phyloP scores from a whole-genome alignment of 1,284 basidiomycete species.

The Moesziomyces aphidis region DNA sequence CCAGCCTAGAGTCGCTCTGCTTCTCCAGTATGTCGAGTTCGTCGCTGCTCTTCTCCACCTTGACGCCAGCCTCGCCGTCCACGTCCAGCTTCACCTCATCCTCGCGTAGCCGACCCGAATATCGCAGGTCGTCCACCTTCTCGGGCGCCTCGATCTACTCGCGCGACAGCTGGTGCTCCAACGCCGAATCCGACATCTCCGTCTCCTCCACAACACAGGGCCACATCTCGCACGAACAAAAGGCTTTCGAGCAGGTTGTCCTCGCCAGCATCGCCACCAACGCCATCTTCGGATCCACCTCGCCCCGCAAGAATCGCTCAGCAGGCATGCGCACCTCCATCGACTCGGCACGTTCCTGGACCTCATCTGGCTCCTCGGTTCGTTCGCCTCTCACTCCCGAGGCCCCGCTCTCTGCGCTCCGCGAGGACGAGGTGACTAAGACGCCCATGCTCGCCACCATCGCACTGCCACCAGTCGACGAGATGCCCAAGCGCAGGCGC shows the following conservation, averaged over 20 bases:
- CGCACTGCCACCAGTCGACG: constrained; percentile 7
- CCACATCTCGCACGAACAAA: constrained; percentile 26
- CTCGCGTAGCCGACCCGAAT: constrained; percentile 15
- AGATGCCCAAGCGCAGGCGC: constrained; percentile 11
- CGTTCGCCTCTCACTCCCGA: constrained; percentile 24
- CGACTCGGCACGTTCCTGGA: constrained; percentile 22
- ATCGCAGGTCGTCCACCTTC: constrained; percentile 20
- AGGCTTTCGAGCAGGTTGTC: constrained; percentile 23
- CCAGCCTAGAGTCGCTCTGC: constrained; percentile 4
- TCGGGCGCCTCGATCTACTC: constrained; percentile 29
- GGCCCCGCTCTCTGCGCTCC: constrained; percentile 17
- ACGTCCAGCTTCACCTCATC: constrained; percentile 8
- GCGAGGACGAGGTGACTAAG: constrained; percentile 23
- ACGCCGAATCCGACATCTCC: constrained; percentile 17
- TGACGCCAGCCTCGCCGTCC: constrained; percentile 7
- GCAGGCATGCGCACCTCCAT: constrained; percentile 19
- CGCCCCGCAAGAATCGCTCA: constrained; percentile 27
- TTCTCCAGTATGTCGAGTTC: constrained; percentile 26
- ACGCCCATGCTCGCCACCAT: constrained; percentile 12
- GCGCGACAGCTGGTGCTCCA: constrained; percentile 37
- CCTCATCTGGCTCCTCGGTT: constrained; percentile 21
- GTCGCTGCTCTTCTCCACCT: constrained; percentile 19
- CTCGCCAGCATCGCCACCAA: constrained; percentile 20
- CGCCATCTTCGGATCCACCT: constrained; percentile 42
- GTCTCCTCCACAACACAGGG: constrained; percentile 18